These are phyloP conservation scores for Aristolochia fimbriata DNA, from an alignment of 164 flowering plant species.

Conservation along the genomic window DNA sequence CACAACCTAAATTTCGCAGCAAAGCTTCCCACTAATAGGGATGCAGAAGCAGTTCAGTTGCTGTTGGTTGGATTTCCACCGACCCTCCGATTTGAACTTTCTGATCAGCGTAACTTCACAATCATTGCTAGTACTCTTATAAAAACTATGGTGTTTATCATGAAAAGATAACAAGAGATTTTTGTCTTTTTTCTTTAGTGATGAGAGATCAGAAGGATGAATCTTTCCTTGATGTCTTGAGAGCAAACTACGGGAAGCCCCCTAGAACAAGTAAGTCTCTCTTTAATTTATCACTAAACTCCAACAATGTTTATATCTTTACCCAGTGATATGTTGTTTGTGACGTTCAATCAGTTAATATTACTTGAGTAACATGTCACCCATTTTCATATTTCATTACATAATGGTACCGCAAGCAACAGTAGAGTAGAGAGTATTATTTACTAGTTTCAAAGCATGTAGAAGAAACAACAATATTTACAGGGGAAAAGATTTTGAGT, in stretches of 20 bases:
- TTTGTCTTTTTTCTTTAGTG: conserved; percentile 23
- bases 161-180: neutral
- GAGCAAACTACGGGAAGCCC: conserved; percentile 40
- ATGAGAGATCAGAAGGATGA: conserved; percentile 41
- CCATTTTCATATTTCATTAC: too few relatives aligned
- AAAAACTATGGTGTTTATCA: neutral
- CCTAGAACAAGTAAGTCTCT: conserved; percentile 28
- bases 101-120: conserved; percentile 37
- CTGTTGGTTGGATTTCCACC: conserved; percentile 53
- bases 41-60: conserved; percentile 64
- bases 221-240: conserved; percentile 34
- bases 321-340: neutral
- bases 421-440: neutral
- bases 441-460: neutral
- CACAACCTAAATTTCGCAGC: conserved; percentile 35
- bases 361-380: neutral
- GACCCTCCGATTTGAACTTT: conserved; percentile 36
- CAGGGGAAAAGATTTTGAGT: neutral
- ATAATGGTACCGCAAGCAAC: too few relatives aligned
- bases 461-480: neutral
- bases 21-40: conserved; percentile 40
- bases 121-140: neutral
- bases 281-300: neutral
- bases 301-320: too few relatives aligned
- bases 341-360: neutral